Evolutionary conservation across 2,329 filamentous ascomycete genomes (phyloP), one percentile per base, ranked within the genome.

Genomic region (Dactylella cylindrospora): DNA sequence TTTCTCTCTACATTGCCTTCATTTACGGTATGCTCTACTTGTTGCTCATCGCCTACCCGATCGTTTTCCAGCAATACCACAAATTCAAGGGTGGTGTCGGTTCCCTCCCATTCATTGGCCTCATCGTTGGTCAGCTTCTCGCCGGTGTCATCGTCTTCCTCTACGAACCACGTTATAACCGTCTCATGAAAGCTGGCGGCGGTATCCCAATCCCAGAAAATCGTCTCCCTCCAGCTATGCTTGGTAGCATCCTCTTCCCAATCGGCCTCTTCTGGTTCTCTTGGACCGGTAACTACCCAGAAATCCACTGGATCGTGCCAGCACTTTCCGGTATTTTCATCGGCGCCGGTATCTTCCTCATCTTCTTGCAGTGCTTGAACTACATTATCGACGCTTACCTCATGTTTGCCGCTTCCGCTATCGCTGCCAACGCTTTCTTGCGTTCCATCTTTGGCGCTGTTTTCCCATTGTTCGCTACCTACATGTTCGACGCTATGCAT

Each of bases 31-130:
- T 93, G 0, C 80, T 95, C 1, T 95, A 93, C 70, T 83, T 91
- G 20, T 93, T 93, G 76, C 77, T 95, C 46, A 90, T 88, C 0
- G 86, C 88, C 1, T 94, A 94, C 68, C 84, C 86, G 0, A 80
- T 93, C 36, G 85, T 94, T 40, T 95, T 93, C 74, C 77, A 84
- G 64, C 76, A 78, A 22, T 78, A 90, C 3, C 85, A 95, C 72
- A 78, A 80, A 66, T 85, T 91, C 75, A 13, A 12, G 5, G 49
- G 55, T 7, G 90, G 89, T 1, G 51, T 66, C 8, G 47, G 45
- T 26, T 59, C 66, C 3, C 78, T 95, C 3, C 83, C 88, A 3
- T 95, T 90, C 72, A 88, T 95, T 68, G 90, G 89, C 50, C 88
- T 95, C 84, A 81, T 93, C 45, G 68, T 77, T 6, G 88, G 88